phyloP scores from a whole-genome alignment of 2,329 filamentous ascomycete species.

The Clarireedia sp. region DNA sequence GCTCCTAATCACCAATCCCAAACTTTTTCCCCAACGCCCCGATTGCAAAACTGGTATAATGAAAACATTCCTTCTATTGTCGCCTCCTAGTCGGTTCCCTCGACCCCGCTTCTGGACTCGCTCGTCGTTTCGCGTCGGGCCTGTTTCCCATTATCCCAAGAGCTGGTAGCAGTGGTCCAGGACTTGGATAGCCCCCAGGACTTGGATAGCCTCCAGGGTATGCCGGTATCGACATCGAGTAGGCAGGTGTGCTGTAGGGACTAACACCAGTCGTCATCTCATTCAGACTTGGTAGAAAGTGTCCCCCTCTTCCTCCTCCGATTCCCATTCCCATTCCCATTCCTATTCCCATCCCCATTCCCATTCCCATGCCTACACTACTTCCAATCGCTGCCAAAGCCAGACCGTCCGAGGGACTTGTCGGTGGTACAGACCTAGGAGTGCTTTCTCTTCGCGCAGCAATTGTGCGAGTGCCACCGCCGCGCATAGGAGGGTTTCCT shows the following conservation, averaged over 20 bases:
- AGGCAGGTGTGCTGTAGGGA: slow-evolving; percentile 51
- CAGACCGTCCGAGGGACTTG: slow-evolving; percentile 32
- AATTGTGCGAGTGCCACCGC: slow-evolving; percentile 20
- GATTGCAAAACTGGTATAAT: not conserved
- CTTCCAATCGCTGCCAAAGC: slow-evolving; percentile 26
- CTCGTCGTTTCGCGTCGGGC: slow-evolving; percentile 41
- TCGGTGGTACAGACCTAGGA: slow-evolving; percentile 30
- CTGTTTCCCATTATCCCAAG: slow-evolving; percentile 21
- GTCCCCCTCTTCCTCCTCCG: slow-evolving; percentile 19
- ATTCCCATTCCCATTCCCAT: slow-evolving; percentile 21
- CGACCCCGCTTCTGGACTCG: slow-evolving; percentile 40
- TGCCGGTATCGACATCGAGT: slow-evolving; percentile 33
- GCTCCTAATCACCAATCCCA: not conserved
- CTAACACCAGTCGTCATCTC: slow-evolving; percentile 58
- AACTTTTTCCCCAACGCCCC: not conserved
- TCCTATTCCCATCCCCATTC: too few species aligned
- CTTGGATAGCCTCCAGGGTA: slow-evolving; percentile 26
- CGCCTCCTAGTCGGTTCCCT: slow-evolving; percentile 41
- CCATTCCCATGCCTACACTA: slow-evolving; percentile 21
- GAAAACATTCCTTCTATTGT: slow-evolving; percentile 23
- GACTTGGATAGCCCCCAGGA: slow-evolving; percentile 29
- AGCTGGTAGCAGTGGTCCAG: slow-evolving; percentile 33
- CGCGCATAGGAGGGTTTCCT: slow-evolving; percentile 12
- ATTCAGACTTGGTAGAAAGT: slow-evolving; percentile 50
- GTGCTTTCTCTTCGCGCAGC: slow-evolving; percentile 29